Evolutionary conservation across 176 grass and related monocot genomes (phyloP), one percentile per base, ranked within the genome.

Genomic region (Areca catechu): DNA sequence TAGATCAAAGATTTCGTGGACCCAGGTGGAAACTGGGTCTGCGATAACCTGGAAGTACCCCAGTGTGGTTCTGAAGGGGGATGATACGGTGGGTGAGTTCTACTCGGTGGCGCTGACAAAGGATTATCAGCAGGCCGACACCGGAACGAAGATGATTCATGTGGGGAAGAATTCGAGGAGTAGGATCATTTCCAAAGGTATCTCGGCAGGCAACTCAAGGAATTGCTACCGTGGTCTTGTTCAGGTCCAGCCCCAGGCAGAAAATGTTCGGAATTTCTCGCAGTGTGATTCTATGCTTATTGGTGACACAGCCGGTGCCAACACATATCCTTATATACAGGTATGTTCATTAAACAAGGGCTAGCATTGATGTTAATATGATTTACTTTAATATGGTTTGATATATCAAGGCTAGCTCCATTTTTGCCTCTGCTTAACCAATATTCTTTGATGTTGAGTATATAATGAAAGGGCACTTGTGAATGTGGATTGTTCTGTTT

Each of bases 41-140:
- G 93, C 93, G 48, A 98, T 98, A 27, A 98, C 93, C 4, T 92
- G 93, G 93, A 98, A 98, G 60, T 98, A 98, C 63, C 93, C 93
- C 0, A 98, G 87, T 27, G 87, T 98, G 29, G 84, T 85, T 68
- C 78, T 98, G 16, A 50, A 80, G 2, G 93, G 93, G 27, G 87
- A 98, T 16, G 78, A 85, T 59, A 80, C 81, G 20, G 82, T 91
- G 18, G 93, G 93, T 3, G 93, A 98, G 70, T 98, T 98, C 66
- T 98, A 98, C 59, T 98, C 87, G 0, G 87, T 98, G 49, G 93
- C 87, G 1, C 75, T 98, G 24, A 98, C 87, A 17, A 98, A 98
- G 65, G 88, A 98, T 92, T 65, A 28, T 62, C 93, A 98, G 54
- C 93, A 98, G 68, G 93, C 93, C 3, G 93, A 98, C 55, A 98